Percentiles rank a stretch among this genome's conserved stretches.
Evolutionary conservation across 495 filamentous ascomycete genomes (phyloP).

Genomic region (Copromyces sp.): DNA sequence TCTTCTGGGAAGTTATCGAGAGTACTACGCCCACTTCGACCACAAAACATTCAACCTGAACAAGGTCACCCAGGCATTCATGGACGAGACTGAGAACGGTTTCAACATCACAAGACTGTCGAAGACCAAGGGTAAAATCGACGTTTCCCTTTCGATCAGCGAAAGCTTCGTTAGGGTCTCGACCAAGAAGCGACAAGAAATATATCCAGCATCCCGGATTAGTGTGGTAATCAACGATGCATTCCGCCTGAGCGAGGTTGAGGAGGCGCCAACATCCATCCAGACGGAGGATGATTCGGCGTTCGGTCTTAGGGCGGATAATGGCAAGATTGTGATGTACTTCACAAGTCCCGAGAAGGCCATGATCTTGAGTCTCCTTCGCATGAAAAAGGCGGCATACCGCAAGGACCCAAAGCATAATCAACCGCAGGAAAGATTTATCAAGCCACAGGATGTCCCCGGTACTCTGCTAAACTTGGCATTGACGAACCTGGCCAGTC

Average conservation of each 20-base stretch:
- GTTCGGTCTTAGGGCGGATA: slow-evolving; percentile 55
- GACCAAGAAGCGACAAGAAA: slow-evolving; percentile 54
- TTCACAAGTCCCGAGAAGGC: slow-evolving; percentile 51
- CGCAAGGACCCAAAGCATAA: slow-evolving; percentile 46
- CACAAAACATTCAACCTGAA: slow-evolving; percentile 51
- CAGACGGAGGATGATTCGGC: slow-evolving; percentile 56
- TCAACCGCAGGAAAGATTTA: slow-evolving; percentile 49
- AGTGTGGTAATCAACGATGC: slow-evolving; percentile 57
- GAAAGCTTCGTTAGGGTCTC: slow-evolving; percentile 59
- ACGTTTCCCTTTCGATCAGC: slow-evolving; percentile 54
- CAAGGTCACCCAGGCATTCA: slow-evolving; percentile 55
- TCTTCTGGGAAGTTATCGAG: slow-evolving; percentile 47
- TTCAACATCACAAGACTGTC: slow-evolving; percentile 54
- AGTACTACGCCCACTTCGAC: slow-evolving; percentile 55
- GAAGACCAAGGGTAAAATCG: slow-evolving; percentile 55
- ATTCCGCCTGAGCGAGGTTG: slow-evolving; percentile 52
- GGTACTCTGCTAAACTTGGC: slow-evolving; percentile 56
- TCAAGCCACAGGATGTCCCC: slow-evolving; percentile 57
- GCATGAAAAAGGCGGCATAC: slow-evolving; percentile 48
- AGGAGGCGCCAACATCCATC: slow-evolving; percentile 51
- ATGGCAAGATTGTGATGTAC: slow-evolving; percentile 57
- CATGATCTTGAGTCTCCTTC: slow-evolving; percentile 50
- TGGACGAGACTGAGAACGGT: slow-evolving; percentile 52
- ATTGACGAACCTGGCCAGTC: slow-evolving; percentile 50
- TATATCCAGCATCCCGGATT: slow-evolving; percentile 45